Conservation (phyloP, 108 stramenopile species). For the Seminavis robusta region DNA sequence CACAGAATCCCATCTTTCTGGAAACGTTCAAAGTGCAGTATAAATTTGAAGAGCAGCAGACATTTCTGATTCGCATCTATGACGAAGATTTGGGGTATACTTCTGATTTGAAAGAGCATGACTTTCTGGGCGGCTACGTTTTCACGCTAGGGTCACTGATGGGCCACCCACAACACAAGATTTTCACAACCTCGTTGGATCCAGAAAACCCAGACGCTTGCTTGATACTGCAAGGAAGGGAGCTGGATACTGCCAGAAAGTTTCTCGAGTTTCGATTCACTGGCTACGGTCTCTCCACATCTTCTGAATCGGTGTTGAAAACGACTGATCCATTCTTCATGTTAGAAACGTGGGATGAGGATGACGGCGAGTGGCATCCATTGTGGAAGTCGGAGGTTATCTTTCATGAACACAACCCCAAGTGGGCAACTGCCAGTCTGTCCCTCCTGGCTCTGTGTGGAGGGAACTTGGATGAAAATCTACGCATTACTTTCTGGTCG, state of each 20-base stretch:
- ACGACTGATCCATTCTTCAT: too few species aligned
- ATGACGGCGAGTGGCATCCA: too few species aligned
- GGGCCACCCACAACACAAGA: constrained; percentile 32
- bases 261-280: constrained; percentile 51
- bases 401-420: too few species aligned
- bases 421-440: too few species aligned
- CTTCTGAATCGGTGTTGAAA: too few species aligned
- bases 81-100: constrained; percentile 54
- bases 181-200: constrained; percentile 10
- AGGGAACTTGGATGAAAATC: too few species aligned
- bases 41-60: constrained; percentile 50
- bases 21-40: constrained; percentile 46
- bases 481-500: too few species aligned
- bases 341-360: too few species aligned
- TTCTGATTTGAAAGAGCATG: constrained; percentile 51
- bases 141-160: constrained; percentile 56
- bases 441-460: too few species aligned
- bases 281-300: constrained; percentile 30
- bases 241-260: constrained; percentile 36
- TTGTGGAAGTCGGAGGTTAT: too few species aligned
- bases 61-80: constrained; percentile 47
- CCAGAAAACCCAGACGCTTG: too few species aligned
- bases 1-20: constrained; percentile 36
- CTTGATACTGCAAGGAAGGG: constrained; percentile 33
- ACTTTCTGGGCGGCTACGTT: constrained; percentile 48